phyloP scores from a whole-genome alignment of 2,329 filamentous ascomycete genomes.

The Ilyonectria robusta region DNA sequence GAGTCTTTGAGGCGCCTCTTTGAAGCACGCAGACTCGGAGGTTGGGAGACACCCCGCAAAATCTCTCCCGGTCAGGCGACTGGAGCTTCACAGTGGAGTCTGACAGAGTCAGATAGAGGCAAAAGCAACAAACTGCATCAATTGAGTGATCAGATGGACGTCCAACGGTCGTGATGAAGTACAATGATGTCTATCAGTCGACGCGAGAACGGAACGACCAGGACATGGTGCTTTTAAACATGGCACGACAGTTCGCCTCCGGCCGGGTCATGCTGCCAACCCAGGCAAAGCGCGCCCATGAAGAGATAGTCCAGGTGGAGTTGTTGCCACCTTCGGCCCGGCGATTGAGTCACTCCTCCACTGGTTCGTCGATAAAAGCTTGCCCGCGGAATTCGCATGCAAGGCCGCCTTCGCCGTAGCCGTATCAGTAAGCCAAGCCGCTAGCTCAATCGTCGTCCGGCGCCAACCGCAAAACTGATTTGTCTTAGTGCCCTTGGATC shows the following conservation, averaged over 20 bases:
- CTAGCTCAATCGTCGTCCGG: conserved; percentile 21
- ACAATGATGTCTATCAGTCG: neutral
- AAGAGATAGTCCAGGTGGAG: conserved; percentile 36
- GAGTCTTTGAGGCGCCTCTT: conserved; percentile 28
- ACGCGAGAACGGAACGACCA: conserved; percentile 19
- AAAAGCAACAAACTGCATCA: conserved; percentile 12
- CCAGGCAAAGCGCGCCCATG: conserved; percentile 27
- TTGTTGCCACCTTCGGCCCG: conserved; percentile 34
- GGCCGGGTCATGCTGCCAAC: conserved; percentile 32
- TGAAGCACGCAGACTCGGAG: conserved; percentile 21
- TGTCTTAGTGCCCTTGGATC: conserved; percentile 8
- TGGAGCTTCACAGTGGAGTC: conserved; percentile 33
- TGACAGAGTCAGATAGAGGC: conserved; percentile 15
- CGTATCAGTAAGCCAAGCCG: conserved; percentile 26
- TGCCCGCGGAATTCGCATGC: neutral
- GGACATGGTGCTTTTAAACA: conserved; percentile 32
- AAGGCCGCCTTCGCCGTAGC: conserved; percentile 15
- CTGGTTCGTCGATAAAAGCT: conserved; percentile 18
- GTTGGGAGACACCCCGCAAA: conserved; percentile 30
- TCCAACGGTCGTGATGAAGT: neutral
- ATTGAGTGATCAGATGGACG: conserved; percentile 13
- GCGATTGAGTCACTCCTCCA: conserved; percentile 29
- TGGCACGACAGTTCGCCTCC: conserved; percentile 34
- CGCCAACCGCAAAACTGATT: conserved; percentile 20
- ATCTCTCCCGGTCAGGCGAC: conserved; percentile 24